Percentiles rank a stretch among this genome's conserved stretches.
These are phyloP conservation scores for Aspergillus texensis DNA, from an alignment of 2,329 filamentous ascomycete genomes.

Conservation along the genomic window DNA sequence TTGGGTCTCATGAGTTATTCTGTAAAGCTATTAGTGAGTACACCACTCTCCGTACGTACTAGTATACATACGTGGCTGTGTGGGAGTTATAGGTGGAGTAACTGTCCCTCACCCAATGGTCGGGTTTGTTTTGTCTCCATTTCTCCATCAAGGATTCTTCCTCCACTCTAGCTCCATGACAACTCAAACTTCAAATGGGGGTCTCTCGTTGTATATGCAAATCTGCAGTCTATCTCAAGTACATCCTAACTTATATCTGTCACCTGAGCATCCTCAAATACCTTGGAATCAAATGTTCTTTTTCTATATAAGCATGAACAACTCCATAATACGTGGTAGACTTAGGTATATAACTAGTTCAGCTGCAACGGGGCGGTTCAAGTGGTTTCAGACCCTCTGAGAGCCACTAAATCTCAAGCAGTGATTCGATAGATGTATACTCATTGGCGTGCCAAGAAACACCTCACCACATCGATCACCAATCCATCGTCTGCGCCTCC, in stretches of 20 bases:
- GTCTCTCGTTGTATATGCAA: too few relatives aligned
- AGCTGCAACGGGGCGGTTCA: background rate
- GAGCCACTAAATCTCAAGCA: background rate
- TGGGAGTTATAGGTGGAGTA: background rate
- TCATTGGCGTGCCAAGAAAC: conserved; percentile 2
- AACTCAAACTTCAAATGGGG: too few relatives aligned
- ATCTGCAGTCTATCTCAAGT: too few relatives aligned
- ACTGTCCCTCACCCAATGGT: background rate
- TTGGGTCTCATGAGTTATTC: too few relatives aligned
- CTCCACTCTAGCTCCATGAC: background rate
- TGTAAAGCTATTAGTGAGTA: too few relatives aligned
- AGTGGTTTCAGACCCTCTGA: background rate
- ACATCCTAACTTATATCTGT: too few relatives aligned
- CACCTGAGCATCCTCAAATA: too few relatives aligned
- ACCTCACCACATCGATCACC: background rate
- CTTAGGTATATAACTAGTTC: too few relatives aligned
- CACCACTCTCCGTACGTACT: background rate
- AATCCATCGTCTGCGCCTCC: background rate
- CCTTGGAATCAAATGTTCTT: too few relatives aligned
- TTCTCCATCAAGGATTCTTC: background rate
- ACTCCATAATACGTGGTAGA: too few relatives aligned
- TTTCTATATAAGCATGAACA: too few relatives aligned
- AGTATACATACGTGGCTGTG: background rate
- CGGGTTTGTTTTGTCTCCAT: background rate
- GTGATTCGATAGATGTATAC: background rate